phyloP scores from a whole-genome alignment of 2,329 filamentous ascomycete species.

The Stagonosporopsis rhizophila region DNA sequence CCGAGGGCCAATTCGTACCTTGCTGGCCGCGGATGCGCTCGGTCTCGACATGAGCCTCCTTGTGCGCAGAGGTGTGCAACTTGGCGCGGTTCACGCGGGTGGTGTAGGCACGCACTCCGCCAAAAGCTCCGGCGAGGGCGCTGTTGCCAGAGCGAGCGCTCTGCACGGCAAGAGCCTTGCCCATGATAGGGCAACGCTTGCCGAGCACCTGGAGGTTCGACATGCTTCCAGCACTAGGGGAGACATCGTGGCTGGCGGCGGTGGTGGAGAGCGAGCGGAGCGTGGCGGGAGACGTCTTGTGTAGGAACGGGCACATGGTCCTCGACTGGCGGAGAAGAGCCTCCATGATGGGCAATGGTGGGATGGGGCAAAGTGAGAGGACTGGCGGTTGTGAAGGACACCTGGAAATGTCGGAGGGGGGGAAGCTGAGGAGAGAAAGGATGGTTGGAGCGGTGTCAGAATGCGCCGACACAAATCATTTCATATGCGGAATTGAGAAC shows the following conservation, averaged over 20 bases:
- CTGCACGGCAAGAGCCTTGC: conserved; percentile 93
- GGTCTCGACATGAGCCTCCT: conserved; percentile 79
- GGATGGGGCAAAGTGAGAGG: conserved; percentile 1
- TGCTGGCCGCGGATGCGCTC: conserved; percentile 45
- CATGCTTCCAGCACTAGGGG: conserved; percentile 88
- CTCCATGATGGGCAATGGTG: conserved; percentile 71
- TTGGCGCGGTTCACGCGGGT: conserved; percentile 68
- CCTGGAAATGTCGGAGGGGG: not conserved
- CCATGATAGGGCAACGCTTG: conserved; percentile 97
- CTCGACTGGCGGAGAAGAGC: conserved; percentile 92
- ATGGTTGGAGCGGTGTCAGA: conserved; percentile 21
- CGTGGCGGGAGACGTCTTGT: conserved; percentile 89
- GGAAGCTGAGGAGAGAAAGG: conserved; percentile 4
- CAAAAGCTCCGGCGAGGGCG: conserved; percentile 58
- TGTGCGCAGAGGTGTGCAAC: conserved; percentile 79
- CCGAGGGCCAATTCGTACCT: conserved; percentile 47
- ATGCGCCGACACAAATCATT: conserved; percentile 32
- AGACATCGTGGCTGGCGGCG: conserved; percentile 68
- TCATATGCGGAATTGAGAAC: conserved; percentile 28
- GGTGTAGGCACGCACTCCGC: conserved; percentile 58
- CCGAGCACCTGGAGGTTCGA: conserved; percentile 95
- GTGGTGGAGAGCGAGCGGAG: conserved; percentile 87
- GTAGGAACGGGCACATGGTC: conserved; percentile 96
- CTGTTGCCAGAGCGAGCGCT: conserved; percentile 57
- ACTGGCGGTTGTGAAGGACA: not conserved